phyloP scores from a whole-genome alignment of 306 rosid genomes.

The Potentilla sterilis region DNA sequence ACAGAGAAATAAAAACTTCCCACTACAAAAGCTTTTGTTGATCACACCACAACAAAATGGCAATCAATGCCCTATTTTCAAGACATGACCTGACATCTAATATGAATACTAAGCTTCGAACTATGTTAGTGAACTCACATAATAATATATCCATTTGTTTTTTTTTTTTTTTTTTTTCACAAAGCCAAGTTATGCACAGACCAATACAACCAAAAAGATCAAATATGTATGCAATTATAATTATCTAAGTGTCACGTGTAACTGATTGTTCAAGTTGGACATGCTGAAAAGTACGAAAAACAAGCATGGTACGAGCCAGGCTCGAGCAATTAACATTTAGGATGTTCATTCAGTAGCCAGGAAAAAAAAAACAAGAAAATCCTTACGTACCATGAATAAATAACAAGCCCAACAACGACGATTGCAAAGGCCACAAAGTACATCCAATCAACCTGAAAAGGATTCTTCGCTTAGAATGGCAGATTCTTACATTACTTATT shows the following conservation, averaged over 20 bases:
- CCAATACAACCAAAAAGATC: background rate
- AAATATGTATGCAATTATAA: background rate
- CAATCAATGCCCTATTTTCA: background rate
- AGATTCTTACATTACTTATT: background rate
- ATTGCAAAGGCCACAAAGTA: slow-evolving; percentile 80
- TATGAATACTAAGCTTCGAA: background rate
- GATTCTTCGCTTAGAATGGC: slow-evolving; percentile 24
- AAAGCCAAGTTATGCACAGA: background rate
- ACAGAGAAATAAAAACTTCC: background rate
- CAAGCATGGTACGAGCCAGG: background rate
- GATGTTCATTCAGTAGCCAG: background rate
- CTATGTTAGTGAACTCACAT: background rate
- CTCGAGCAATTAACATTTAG: background rate
- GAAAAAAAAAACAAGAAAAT: background rate
- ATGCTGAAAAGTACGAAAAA: background rate
- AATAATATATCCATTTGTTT: background rate
- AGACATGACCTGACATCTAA: background rate
- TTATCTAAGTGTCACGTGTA: background rate
- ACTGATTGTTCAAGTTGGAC: background rate
- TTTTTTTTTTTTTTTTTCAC: too few species aligned
- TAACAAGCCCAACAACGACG: slow-evolving; percentile 64
- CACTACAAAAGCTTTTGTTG: background rate
- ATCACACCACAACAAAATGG: background rate
- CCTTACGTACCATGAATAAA: slow-evolving; percentile 75
- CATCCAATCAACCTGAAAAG: slow-evolving; percentile 90